These are phyloP conservation scores for Pelargonium nanum DNA, from an alignment of 345 rosid species.

Conservation along the genomic window DNA sequence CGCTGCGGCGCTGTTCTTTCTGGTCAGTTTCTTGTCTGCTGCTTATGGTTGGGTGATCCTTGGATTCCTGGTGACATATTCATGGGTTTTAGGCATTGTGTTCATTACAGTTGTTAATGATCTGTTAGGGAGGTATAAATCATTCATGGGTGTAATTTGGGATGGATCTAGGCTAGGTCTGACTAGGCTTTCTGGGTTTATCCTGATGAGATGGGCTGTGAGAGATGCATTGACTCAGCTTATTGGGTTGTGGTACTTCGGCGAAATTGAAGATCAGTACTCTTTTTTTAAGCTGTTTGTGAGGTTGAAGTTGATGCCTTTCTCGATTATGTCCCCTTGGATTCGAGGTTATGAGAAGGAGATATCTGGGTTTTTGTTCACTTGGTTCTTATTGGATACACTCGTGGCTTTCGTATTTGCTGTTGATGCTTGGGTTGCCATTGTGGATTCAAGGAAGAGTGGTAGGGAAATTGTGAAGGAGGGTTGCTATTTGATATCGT, in stretches of 20 bases:
- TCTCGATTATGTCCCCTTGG: conserved; percentile 83
- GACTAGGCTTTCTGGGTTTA: conserved; percentile 73
- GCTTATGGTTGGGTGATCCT: conserved; percentile 94
- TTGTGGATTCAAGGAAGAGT: conserved; percentile 58
- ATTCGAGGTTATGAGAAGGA: conserved; percentile 71
- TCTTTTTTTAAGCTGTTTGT: conserved; percentile 79
- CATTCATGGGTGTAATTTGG: conserved; percentile 47
- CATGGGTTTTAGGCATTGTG: conserved; percentile 62
- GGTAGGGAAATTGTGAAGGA: conserved; percentile 86
- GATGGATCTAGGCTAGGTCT: conserved; percentile 72
- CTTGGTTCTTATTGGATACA: conserved; percentile 77
- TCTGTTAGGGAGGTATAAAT: conserved; percentile 47
- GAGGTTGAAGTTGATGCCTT: conserved; percentile 85
- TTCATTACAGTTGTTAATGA: conserved; percentile 64
- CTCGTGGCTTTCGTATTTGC: conserved; percentile 51
- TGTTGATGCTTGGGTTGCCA: conserved; percentile 78
- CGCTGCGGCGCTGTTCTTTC: conserved; percentile 53
- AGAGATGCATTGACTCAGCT: conserved; percentile 87
- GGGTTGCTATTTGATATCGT: conserved; percentile 69
- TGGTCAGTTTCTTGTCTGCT: conserved; percentile 66
- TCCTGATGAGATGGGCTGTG: conserved; percentile 89
- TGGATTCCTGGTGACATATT: conserved; percentile 73
- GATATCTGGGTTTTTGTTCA: conserved; percentile 72
- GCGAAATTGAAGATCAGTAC: conserved; percentile 83
- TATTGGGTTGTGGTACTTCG: conserved; percentile 80